phyloP scores from a whole-genome alignment of 2,329 filamentous ascomycete species.

The Clarireedia hainanense region DNA sequence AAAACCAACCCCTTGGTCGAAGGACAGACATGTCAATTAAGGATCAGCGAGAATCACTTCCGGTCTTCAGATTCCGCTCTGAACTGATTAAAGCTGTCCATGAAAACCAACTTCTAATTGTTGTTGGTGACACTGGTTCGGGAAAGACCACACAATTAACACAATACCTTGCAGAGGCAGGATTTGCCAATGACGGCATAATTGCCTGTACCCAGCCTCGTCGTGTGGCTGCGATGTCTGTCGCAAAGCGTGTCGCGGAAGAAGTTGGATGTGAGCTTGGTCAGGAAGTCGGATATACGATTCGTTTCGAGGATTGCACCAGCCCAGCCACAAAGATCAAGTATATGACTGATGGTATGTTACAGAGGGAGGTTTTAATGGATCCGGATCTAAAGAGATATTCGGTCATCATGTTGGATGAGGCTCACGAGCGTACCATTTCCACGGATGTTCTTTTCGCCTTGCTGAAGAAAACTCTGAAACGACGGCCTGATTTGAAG shows the following conservation, averaged over 20 bases:
- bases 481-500: constrained; percentile 81
- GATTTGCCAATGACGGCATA: constrained; percentile 82
- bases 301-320: constrained; percentile 96
- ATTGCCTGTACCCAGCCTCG: constrained; percentile 96
- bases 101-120: constrained; percentile 89
- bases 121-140: constrained; percentile 98
- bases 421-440: constrained; percentile 95
- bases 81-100: constrained; percentile 89
- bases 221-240: constrained; percentile 97
- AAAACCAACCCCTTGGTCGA: constrained; percentile 75
- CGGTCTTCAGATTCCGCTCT: constrained; percentile 80
- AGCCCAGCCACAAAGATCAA: constrained; percentile 85
- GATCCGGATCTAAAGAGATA: constrained; percentile 88
- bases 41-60: constrained; percentile 82
- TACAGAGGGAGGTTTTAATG: constrained; percentile 92
- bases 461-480: constrained; percentile 81
- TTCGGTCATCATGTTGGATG: constrained; percentile 96
- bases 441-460: constrained; percentile 98
- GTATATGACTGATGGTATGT: constrained; percentile 99
- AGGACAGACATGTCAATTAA: constrained; percentile 89
- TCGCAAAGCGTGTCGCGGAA: constrained; percentile 93
- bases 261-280: constrained; percentile 92
- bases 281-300: constrained; percentile 95
- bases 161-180: constrained; percentile 95
- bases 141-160: constrained; percentile 99